Evolutionary conservation across 1,284 basidiomycete species (phyloP), one percentile per base, ranked within the genome.

Genomic region (Lignosus rhinocerotis): DNA sequence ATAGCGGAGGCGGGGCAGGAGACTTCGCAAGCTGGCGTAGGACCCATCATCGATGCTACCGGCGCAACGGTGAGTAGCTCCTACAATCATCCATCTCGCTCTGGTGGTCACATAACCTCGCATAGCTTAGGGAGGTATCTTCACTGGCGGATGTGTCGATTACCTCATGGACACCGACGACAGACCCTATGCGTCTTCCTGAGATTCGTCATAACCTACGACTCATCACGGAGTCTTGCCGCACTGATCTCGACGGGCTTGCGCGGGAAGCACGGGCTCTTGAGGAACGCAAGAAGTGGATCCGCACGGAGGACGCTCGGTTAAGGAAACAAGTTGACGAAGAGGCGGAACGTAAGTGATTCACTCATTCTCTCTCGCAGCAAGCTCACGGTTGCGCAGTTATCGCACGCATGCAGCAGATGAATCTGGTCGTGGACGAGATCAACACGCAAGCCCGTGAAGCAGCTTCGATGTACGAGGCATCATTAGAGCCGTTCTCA

Each of bases 151-250:
- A 93, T 33, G 78, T 94, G 25, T 88, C 89, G 0, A 72, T 87
- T 34, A 88, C 90, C 34, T 82, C 86, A 7, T 95, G 94, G 93
- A 87, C 88, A 12, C 93, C 93, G 1, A 88, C 92, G 0, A 85
- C 85, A 12, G 94, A 98, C 66, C 81, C 87, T 1, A 92, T 87
- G 45, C 88, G 92, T 60, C 85, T 99, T 62, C 96, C 96, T 0
- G 97, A 99, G 78, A 86, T 99, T 17, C 86, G 95, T 36, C 96
- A 99, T 72, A 99, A 99, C 72, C 75, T 99, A 30, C 85, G 89
- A 6, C 82, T 98, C 44, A 93, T 99, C 45, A 82, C 87, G 2
- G 92, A 95, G 47, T 80, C 86, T 1, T 88, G 92, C 64, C 92
- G 91, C 63, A 85, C 82, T 30, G 92, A 95, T 57, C 81, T 99